Evolutionary conservation across 257 asterid species (phyloP).

Genomic region (Petunia secreta): DNA sequence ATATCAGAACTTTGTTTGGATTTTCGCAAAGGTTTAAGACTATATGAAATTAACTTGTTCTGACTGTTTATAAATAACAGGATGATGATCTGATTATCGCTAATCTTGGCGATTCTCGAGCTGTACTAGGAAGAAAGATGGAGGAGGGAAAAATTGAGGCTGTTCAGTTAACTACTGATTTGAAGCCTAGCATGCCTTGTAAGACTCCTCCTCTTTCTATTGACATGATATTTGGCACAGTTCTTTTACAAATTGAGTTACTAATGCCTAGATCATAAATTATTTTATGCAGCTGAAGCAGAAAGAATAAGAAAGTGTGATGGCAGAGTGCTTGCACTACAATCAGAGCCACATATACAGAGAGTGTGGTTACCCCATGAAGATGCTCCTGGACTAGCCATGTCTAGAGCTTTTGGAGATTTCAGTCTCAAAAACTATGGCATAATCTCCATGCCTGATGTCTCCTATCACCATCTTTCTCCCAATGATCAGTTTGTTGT

Average conservation of each 20-base stretch:
- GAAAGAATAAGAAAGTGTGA: slow-evolving; percentile 75
- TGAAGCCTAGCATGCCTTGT: slow-evolving; percentile 77
- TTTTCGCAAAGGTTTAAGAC: neutral
- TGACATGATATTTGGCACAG: neutral
- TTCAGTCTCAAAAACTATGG: slow-evolving; percentile 64
- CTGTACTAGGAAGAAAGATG: slow-evolving; percentile 63
- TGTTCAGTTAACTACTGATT: slow-evolving; percentile 72
- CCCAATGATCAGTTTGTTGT: slow-evolving; percentile 64
- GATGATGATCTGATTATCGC: slow-evolving; percentile 68
- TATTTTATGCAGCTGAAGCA: slow-evolving; percentile 65
- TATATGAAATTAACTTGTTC: no score
- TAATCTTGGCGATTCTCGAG: slow-evolving; percentile 91
- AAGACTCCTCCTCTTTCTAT: slow-evolving; percentile 30
- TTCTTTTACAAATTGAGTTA: neutral
- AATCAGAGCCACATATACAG: slow-evolving; percentile 68
- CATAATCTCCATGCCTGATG: slow-evolving; percentile 63
- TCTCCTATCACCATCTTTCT: slow-evolving; percentile 52
- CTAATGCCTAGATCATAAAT: neutral
- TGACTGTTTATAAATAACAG: slow-evolving; percentile 34
- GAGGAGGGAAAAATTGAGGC: slow-evolving; percentile 51
- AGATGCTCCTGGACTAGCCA: slow-evolving; percentile 83
- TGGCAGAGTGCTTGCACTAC: slow-evolving; percentile 71
- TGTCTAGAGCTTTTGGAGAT: slow-evolving; percentile 41
- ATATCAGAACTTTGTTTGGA: neutral
- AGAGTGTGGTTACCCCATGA: slow-evolving; percentile 82